phyloP scores from a whole-genome alignment of 1,284 basidiomycete species.

The Phellinidium pouzarii region DNA sequence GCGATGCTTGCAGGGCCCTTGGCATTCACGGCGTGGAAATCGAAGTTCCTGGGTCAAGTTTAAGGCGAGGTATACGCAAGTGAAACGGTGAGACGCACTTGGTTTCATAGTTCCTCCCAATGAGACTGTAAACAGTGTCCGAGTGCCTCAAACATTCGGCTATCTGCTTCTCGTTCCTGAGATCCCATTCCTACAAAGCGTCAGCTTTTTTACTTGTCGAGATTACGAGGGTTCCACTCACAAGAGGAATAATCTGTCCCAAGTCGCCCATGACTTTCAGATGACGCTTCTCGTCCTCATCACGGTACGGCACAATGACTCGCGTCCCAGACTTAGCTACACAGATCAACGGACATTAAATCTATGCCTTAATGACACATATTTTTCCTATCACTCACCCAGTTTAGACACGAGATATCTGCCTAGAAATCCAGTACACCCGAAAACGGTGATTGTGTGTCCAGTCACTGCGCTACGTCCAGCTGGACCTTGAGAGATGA shows the following conservation, averaged over 20 bases:
- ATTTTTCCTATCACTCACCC: constrained; percentile 49
- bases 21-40: constrained; percentile 73
- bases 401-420: constrained; percentile 92
- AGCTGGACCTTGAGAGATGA: constrained; percentile 70
- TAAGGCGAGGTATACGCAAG: background rate
- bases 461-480: constrained; percentile 86
- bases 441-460: constrained; percentile 94
- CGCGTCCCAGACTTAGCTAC: constrained; percentile 88
- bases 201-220: constrained; percentile 9
- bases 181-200: constrained; percentile 81
- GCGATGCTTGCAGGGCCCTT: constrained; percentile 81
- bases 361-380: background rate
- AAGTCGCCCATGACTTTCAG: constrained; percentile 94
- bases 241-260: constrained; percentile 94
- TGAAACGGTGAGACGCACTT: constrained; percentile 46
- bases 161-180: constrained; percentile 83
- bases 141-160: constrained; percentile 94
- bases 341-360: constrained; percentile 14
- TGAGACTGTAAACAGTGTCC: constrained; percentile 94
- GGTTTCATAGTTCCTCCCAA: constrained; percentile 87
- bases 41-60: constrained; percentile 66
- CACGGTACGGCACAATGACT: constrained; percentile 92
- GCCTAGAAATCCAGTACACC: constrained; percentile 93
- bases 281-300: constrained; percentile 90
- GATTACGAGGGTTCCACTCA: constrained; percentile 31